Base-by-base conservation (phyloP, 2,329 filamentous ascomycete genomes). In the Myriosclerotinia duriaeana region DNA sequence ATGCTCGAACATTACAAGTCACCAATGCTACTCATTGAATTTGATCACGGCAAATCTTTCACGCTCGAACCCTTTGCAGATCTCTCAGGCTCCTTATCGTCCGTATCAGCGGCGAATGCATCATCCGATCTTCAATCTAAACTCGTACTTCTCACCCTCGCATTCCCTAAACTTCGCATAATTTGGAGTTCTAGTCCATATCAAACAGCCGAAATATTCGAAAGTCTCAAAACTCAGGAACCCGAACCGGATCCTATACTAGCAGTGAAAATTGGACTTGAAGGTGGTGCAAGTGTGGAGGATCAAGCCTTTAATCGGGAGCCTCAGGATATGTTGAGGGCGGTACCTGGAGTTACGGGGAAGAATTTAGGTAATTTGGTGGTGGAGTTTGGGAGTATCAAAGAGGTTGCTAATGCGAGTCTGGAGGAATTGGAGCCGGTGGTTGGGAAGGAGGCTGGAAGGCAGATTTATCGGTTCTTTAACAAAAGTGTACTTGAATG, bases 171-270 rank as follows among this genome's bases (percentile, higher is more conserved):
- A 30, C 84, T 99, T 59, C 89, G 92, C 71, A 90, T 99, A 72
- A 92, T 99, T 72, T 99, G 95, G 95, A 95, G 91, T 11, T 91
- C 87, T 11, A 93, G 89, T 14, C 94, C 95, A 0, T 97, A 96
- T 76, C 93, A 99, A 78, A 98, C 95, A 0, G 95, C 95, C 1
- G 93, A 98, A 80, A 98, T 99, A 69, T 98, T 99, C 76, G 89
- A 93, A 73, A 89, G 92, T 71, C 85, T 99, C 65, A 99, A 99
- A 80, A 90, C 92, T 71, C 89, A 93, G 73, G 90, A 94, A 72
- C 83, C 89, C 3, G 95, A 99, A 78, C 95, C 95, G 0, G 93
- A 99, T 76, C 95, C 95, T 1, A 84, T 96, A 46, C 87, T 87
- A 3, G 95, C 95, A 0, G 93, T 97, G 9, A 87, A 90, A 67